Conservation (phyloP, 108 stramenopile genomes). For the Cyclotella sp. region DNA sequence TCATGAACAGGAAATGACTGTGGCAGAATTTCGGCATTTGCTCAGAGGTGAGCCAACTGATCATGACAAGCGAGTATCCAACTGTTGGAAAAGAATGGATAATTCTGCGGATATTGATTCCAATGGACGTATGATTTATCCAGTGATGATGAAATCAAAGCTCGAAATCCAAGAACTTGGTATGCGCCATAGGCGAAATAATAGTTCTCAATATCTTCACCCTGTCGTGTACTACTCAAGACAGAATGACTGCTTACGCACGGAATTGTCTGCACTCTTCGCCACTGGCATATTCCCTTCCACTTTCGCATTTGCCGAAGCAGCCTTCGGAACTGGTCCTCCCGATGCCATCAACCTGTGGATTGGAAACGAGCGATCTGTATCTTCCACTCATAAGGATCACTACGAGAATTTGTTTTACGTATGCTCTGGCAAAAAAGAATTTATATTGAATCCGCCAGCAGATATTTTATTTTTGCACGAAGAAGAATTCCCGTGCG, state of each 20-base stretch:
- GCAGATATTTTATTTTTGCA: constrained; percentile 80
- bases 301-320: constrained; percentile 58
- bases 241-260: constrained; percentile 91
- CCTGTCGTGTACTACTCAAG: constrained; percentile 79
- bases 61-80: background rate
- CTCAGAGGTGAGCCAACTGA: constrained; percentile 37
- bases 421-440: constrained; percentile 91
- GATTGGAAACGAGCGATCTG: constrained; percentile 91
- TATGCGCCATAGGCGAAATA: constrained; percentile 1
- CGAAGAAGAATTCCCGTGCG: constrained; percentile 58
- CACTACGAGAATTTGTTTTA: constrained; percentile 96
- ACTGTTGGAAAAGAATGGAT: background rate
- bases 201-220: background rate
- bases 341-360: constrained; percentile 96
- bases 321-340: constrained; percentile 69
- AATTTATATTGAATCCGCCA: constrained; percentile 91
- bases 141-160: background rate
- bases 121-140: constrained; percentile 27
- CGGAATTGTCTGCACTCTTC: constrained; percentile 49
- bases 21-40: constrained; percentile 58
- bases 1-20: constrained; percentile 71
- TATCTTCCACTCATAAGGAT: constrained; percentile 96
- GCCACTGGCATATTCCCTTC: constrained; percentile 55
- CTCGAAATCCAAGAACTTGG: background rate
- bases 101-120: constrained; percentile 12